Base-by-base conservation (phyloP, 768 basidiomycete species). In the Mrakia gelida region DNA sequence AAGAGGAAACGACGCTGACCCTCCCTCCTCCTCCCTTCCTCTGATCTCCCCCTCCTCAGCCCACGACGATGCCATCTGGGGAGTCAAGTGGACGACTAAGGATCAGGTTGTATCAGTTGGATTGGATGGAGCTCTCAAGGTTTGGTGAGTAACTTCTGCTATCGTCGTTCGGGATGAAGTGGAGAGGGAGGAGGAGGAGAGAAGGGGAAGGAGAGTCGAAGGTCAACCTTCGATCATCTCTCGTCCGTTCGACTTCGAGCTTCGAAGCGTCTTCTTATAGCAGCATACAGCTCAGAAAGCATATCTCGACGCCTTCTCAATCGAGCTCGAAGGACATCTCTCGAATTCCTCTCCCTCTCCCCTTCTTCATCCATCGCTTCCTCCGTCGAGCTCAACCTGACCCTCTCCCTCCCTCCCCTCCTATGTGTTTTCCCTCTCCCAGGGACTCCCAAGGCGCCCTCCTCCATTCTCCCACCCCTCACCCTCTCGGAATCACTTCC, bases 401-500 rank as follows among this genome's bases (percentile, higher is more conserved):
- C 9, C 11, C 45, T 45, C 45, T 92, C 16, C 93, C 9, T 84
- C 94, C 56, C 92, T 92, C 15, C 89, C 89, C 7, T 88, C 26
- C 26, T 59, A 18, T 11, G 3, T 28, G 15, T 18, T 23, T 18
- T 73, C 56, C 32, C 21, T 75, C 45, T 16, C 34, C 1, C 41
- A 92, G 90, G 90, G 87, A 91, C 80, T 86, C 91, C 30, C 85
- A 87, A 7, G 91, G 91, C 30, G 89, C 91, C 81, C 88, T 89
- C 3, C 87, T 86, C 82, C 87, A 79, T 79, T 86, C 90, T 49
- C 89, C 90, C 26, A 85, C 89, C 54, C 87, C 91, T n/a, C 92
- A 96, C 85, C 90, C 92, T 10, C 90, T 96, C 28, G 94, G 92
- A 3, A 89, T 94, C 80, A 89, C 93, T 26, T 93, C 93, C 8